phyloP scores from a whole-genome alignment of 2,329 filamentous ascomycete genomes.

The Penicillium sp. region DNA sequence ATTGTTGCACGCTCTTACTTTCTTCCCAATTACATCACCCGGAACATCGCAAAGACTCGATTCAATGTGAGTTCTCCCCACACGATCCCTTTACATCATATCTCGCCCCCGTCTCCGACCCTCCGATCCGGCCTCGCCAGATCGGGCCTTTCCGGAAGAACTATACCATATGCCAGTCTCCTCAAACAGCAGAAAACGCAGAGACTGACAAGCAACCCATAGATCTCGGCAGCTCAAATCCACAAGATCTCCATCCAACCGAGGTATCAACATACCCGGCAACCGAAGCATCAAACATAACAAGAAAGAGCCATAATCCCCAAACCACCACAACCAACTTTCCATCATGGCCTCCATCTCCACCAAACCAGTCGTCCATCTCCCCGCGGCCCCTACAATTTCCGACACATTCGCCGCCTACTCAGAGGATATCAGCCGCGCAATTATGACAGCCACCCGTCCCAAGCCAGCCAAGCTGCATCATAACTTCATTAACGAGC shows the following conservation, averaged over 20 bases:
- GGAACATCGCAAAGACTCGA: background rate
- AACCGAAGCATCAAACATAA: background rate
- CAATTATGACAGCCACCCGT: constrained; percentile 35
- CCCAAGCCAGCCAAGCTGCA: constrained; percentile 30
- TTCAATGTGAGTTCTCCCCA: constrained; percentile 12
- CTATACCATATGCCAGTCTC: background rate
- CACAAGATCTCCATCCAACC: background rate
- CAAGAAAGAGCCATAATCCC: background rate
- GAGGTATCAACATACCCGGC: constrained; percentile 1
- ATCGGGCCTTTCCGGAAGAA: constrained; percentile 19
- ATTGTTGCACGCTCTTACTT: background rate
- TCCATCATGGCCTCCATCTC: constrained; percentile 8
- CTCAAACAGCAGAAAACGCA: background rate
- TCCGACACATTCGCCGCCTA: constrained; percentile 26
- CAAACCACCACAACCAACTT: background rate
- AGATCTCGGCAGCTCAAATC: background rate
- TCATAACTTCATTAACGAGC: constrained; percentile 21
- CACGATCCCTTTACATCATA: constrained; percentile 11
- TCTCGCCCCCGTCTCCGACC: constrained; percentile 13
- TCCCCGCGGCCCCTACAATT: constrained; percentile 19
- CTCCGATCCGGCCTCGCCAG: constrained; percentile 3
- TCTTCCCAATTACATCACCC: background rate
- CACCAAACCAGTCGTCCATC: constrained; percentile 20
- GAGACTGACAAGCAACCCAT: constrained; percentile 2
- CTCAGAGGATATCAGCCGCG: constrained; percentile 40